Base-by-base conservation (phyloP, 1,139 yeast genomes). In the Sugiyamaella japonica region DNA sequence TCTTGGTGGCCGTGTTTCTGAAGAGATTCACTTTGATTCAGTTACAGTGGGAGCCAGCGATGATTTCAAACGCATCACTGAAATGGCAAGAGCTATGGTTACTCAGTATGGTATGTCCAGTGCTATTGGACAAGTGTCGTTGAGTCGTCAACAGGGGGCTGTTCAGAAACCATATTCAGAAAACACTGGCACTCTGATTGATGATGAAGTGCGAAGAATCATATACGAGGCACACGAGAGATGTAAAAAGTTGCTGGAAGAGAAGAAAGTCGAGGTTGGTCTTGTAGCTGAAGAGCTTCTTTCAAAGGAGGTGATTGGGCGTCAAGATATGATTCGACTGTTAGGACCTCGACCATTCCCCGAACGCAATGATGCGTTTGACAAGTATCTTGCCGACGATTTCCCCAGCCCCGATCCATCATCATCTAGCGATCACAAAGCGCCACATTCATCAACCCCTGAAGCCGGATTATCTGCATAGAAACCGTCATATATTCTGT, bases 41-140 rank as follows among this genome's bases (percentile, higher is more conserved):
- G 97, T 93, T 16, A 91, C 98, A 3, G 85, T 95, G 55, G 99
- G 99, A 60, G 99, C 96, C 0, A 84, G 89, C 52, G 97, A 93
- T 69, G 99, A 93, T 70, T 93, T 93, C 77, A 89, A 90, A 69
- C 91, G 93, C 71, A 96, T 93, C n/a, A 93, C 98, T 0, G 82
- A 82, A 60, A 89, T 93, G 82, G 99, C 99, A 5, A 86, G 85
- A 57, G 82, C 89, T 23, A 93, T 93, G 98, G 97, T 93, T 34
- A 82, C 91, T 43, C 81, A 86, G 62, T 82, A 88, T 63, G 99
- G 99, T 36, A 90, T 93, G 97, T 87, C 96, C 10, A 74, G 79
- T 41, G 82, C 83, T 67, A 80, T 95, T 48, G 99, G 99, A 8
- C 83, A 88, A 70, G 82, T 91, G 36, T 83, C 89, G 58, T 89